These are phyloP conservation scores for Stephanodiscus minutulus DNA, from an alignment of 108 stramenopile genomes.

Conservation along the genomic window DNA sequence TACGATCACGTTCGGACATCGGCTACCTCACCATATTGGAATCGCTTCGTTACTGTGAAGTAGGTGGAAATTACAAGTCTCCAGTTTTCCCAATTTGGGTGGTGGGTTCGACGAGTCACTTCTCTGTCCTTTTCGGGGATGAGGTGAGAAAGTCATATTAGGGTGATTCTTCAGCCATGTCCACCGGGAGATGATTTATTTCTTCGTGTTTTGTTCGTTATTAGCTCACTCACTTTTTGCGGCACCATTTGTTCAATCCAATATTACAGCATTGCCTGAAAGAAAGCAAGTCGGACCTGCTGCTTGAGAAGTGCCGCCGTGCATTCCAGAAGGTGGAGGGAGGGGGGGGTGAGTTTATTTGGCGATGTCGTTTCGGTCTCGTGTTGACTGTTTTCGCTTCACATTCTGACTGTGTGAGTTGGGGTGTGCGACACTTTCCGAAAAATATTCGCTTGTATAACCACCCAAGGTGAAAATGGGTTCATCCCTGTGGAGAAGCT, in stretches of 20 bases:
- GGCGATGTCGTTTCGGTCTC: background rate
- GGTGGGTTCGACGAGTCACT: constrained; percentile 81
- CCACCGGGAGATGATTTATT: background rate
- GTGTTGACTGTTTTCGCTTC: too few species aligned
- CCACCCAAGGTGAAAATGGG: constrained; percentile 60
- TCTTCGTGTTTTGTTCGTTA: background rate
- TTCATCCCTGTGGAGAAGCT: constrained; percentile 60
- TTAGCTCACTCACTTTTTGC: background rate
- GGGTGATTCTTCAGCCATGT: background rate
- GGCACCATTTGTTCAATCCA: background rate
- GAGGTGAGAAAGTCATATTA: background rate
- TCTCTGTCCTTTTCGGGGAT: constrained; percentile 84
- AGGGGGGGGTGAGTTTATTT: constrained; percentile 6
- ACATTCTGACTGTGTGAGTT: background rate
- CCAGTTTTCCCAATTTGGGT: constrained; percentile 86
- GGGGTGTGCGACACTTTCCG: background rate
- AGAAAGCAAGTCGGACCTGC: constrained; percentile 66
- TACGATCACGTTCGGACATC: constrained; percentile 67
- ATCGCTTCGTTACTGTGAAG: constrained; percentile 74
- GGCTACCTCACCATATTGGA: constrained; percentile 88
- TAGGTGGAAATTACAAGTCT: constrained; percentile 83
- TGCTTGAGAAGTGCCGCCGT: constrained; percentile 76
- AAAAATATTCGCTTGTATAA: background rate
- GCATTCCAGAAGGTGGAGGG: constrained; percentile 77
- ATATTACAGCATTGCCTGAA: constrained; percentile 35